These are phyloP conservation scores for Volvox africanus DNA, from an alignment of 139 green algal genomes.

Conservation along the genomic window DNA sequence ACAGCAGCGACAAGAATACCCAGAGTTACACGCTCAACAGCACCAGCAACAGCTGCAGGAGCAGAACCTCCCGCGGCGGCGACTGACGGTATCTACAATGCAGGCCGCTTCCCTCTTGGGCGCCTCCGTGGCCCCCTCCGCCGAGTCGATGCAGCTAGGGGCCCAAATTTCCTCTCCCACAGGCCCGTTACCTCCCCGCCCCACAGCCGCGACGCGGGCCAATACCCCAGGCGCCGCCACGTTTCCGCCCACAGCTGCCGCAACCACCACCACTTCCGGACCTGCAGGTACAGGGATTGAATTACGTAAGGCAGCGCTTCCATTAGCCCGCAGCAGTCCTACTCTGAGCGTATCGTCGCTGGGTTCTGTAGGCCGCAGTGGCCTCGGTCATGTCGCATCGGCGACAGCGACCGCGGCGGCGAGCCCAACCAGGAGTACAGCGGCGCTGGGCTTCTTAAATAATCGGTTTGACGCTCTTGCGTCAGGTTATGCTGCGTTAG, in stretches of 20 bases:
- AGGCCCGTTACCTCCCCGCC: background rate
- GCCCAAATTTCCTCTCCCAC: background rate
- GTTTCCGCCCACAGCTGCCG: background rate
- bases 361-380: background rate
- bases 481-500: background rate
- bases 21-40: background rate
- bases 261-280: background rate
- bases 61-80: background rate
- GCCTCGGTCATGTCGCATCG: background rate
- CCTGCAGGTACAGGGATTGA: background rate
- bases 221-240: background rate
- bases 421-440: background rate
- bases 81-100: background rate
- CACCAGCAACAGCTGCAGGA: background rate
- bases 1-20: background rate
- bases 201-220: background rate
- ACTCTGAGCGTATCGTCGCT: background rate
- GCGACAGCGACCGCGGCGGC: background rate
- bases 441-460: too few species aligned
- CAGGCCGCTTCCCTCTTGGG: background rate
- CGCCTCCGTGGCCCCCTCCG: background rate
- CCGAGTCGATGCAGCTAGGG: background rate
- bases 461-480: too few species aligned
- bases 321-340: conserved; percentile 11
- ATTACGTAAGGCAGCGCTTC: conserved; percentile 2